Evolutionary conservation across 2,329 filamentous ascomycete species (phyloP), one percentile per base, ranked within the genome.

Genomic region (Balansia obtecta): DNA sequence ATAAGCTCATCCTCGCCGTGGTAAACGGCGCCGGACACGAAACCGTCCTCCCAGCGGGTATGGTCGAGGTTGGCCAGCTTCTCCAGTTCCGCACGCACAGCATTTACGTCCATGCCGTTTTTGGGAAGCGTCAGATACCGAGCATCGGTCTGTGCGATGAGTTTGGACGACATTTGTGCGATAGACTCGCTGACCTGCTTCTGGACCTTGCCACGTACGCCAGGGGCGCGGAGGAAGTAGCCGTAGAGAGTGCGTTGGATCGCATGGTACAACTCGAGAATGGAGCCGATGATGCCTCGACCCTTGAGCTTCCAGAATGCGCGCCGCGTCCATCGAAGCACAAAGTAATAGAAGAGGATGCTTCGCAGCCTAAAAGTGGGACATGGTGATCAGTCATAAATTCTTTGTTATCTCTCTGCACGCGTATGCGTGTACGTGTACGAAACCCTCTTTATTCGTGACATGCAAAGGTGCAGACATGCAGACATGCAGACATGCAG

Each of bases 11-110:
- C 79, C 49, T 93, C 93, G 56, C 93, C 93, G 63, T 97, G 91
- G 64, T 98, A 98, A 34, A 98, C 93, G 30, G 93, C 91, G 32
- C 93, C 93, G 41, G 87, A 94, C 50, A 98, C 93, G 56, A 81
- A 84, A 9, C 93, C 93, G 66, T 97, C 91, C 69, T 98, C 93
- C 93, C 93, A 98, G 56, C 86, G 80, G 2, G 90, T 95, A 68
- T 97, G 93, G 60, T 96, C 85, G 86, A 98, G 86, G 46, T 76
- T 82, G 15, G 84, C 82, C 57, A 98, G 74, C 57, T 81, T 79
- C 53, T 83, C 79, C 54, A 98, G 77, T 72, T 96, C 91, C 53
- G 80, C 79, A 58, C 82, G 80, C 41, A 98, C 78, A 55, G 83
- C 80, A 16, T 96, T 89, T 41, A 83, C 75, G 27, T 79, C 76